phyloP scores from a whole-genome alignment of 805 yeast species.

The Starmerella stigmatis region DNA sequence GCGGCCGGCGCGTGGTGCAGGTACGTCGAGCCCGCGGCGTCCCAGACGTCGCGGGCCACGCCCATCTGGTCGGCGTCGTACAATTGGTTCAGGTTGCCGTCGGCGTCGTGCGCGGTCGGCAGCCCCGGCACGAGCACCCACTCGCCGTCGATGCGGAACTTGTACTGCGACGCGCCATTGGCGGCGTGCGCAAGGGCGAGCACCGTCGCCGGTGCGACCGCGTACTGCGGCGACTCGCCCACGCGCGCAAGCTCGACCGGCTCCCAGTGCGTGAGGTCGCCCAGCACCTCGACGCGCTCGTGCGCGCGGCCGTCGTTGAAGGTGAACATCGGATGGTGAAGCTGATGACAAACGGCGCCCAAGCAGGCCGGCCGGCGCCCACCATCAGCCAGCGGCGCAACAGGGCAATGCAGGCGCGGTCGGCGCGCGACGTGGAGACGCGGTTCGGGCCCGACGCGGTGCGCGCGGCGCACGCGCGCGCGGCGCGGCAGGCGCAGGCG shows the following conservation, averaged over 20 bases:
- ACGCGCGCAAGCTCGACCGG: conserved; percentile 24
- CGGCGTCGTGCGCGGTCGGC: conserved; percentile 20
- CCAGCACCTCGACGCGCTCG: conserved; percentile 29
- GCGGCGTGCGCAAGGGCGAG: conserved; percentile 16
- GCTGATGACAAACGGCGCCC: conserved; percentile 6
- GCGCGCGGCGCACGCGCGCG: background rate
- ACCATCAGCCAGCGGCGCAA: background rate
- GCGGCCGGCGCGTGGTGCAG: background rate
- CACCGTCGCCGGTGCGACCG: conserved; percentile 10
- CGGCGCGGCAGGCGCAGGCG: background rate
- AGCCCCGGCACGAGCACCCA: conserved; percentile 29
- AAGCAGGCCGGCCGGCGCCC: background rate
- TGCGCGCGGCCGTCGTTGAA: conserved; percentile 24
- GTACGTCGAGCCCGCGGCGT: conserved; percentile 1
- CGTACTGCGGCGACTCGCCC: conserved; percentile 18
- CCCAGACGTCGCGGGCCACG: background rate
- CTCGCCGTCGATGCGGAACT: conserved; percentile 33
- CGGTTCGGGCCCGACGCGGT: background rate
- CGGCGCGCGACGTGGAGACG: conserved; percentile 1
- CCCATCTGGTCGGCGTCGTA: background rate
- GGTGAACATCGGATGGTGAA: conserved; percentile 21
- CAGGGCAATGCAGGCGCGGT: background rate
- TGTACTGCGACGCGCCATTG: conserved; percentile 27
- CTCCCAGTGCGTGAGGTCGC: conserved; percentile 26
- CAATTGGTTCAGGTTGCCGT: conserved; percentile 22